Evolutionary conservation across 1,284 basidiomycete genomes (phyloP).

Genomic region (Fomitopsis betulina): DNA sequence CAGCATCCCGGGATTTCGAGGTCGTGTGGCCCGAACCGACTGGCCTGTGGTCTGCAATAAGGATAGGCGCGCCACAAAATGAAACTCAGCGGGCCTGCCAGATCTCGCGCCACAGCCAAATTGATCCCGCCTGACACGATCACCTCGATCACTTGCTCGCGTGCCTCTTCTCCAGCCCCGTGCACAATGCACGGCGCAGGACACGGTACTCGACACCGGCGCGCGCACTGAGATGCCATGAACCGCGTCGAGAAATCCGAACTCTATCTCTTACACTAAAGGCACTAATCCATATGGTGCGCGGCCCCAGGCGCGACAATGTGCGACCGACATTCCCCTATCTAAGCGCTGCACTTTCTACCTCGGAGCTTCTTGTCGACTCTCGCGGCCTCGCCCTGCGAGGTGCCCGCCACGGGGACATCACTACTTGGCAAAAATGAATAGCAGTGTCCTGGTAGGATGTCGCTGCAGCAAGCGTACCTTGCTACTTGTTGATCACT

Average conservation of each 20-base stretch:
- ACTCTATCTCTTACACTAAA: not conserved
- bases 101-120: not conserved
- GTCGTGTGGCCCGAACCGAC: not conserved
- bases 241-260: not conserved
- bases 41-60: not conserved
- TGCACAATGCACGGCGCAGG: not conserved
- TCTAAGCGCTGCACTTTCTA: not conserved
- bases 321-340: not conserved
- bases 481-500: not conserved
- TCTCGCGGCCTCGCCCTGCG: not conserved
- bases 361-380: too few species aligned
- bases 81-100: not conserved
- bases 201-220: not conserved
- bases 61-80: too few species aligned
- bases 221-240: not conserved
- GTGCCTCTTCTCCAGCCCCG: not conserved
- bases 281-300: not conserved
- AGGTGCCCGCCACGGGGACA: not conserved
- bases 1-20: not conserved
- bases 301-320: not conserved
- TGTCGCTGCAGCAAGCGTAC: not conserved
- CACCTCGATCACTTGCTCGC: not conserved
- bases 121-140: not conserved
- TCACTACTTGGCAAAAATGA: not conserved
- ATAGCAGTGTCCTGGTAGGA: not conserved